phyloP scores from a whole-genome alignment of 2,329 filamentous ascomycete species.

The Trichoderma afroharzianum region DNA sequence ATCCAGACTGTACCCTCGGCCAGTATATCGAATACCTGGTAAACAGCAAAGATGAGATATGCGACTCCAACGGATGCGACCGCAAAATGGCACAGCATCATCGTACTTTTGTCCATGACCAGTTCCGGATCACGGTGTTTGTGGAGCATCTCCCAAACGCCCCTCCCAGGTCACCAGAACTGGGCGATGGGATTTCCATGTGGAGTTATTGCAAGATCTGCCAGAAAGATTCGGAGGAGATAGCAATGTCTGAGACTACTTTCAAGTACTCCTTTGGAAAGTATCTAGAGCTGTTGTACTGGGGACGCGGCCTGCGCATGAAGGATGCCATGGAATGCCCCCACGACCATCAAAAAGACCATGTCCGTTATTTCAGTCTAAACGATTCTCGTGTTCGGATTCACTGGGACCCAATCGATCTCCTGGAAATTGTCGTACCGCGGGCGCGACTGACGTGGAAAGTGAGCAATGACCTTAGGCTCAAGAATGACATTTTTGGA shows the following conservation, averaged over 20 bases:
- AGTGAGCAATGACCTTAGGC: conserved; percentile 84
- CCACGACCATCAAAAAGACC: conserved; percentile 89
- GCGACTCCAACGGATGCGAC: conserved; percentile 80
- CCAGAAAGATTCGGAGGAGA: conserved; percentile 82
- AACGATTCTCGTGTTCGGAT: conserved; percentile 81
- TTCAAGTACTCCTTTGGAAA: conserved; percentile 99
- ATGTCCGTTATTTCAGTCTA: conserved; percentile 88
- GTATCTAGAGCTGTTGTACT: conserved; percentile 96
- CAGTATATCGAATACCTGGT: conserved; percentile 94
- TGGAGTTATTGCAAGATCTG: conserved; percentile 97
- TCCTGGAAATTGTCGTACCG: conserved; percentile 92
- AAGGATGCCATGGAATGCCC: conserved; percentile 69
- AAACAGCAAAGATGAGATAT: conserved; percentile 69
- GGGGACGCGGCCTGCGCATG: conserved; percentile 78
- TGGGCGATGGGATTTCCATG: conserved; percentile 73
- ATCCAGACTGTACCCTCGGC: conserved; percentile 87
- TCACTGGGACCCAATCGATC: conserved; percentile 87
- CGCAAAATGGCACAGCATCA: conserved; percentile 89
- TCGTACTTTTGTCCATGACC: conserved; percentile 93
- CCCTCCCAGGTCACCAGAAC: conserved; percentile 39
- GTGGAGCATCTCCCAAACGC: conserved; percentile 60
- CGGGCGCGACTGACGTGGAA: conserved; percentile 93
- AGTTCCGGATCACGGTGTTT: conserved; percentile 88
- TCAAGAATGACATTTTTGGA: conserved; percentile 88
- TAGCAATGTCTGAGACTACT: conserved; percentile 87